Percentiles rank a stretch among this genome's conserved stretches.
These are phyloP conservation scores for Cyathus striatus DNA, from an alignment of 768 basidiomycete genomes.

Conservation along the genomic window DNA sequence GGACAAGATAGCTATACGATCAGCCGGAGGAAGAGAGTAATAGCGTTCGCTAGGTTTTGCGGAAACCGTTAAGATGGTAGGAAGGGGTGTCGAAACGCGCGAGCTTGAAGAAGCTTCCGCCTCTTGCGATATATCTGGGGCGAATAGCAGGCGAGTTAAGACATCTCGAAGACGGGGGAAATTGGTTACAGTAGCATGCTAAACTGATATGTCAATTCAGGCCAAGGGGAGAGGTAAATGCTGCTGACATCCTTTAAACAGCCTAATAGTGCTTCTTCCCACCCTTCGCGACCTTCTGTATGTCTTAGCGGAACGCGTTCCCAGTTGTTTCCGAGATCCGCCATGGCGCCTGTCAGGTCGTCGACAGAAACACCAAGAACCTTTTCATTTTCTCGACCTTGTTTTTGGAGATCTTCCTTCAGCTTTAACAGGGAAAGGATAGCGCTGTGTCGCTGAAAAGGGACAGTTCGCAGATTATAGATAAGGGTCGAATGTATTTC, in stretches of 20 bases:
- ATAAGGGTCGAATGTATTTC: constrained; percentile 90
- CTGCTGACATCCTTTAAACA: constrained; percentile 83
- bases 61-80: constrained; percentile 30
- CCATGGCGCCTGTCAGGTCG: constrained; percentile 61
- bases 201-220: neutral
- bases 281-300: constrained; percentile 73
- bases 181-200: constrained; percentile 72
- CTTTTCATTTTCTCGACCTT: constrained; percentile 34
- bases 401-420: constrained; percentile 35
- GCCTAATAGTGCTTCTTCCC: constrained; percentile 89
- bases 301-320: constrained; percentile 70
- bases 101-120: constrained; percentile 38
- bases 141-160: constrained; percentile 69
- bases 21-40: constrained; percentile 61
- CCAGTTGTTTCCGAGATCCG: constrained; percentile 84
- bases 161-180: constrained; percentile 72
- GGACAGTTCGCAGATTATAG: constrained; percentile 81
- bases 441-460: constrained; percentile 72
- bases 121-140: constrained; percentile 48
- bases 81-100: constrained; percentile 40
- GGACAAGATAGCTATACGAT: constrained; percentile 80
- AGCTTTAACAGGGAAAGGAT: constrained; percentile 56
- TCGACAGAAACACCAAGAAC: constrained; percentile 58
- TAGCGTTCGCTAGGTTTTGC: constrained; percentile 69
- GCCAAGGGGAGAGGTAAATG: neutral